Evolutionary conservation across 345 rosid species (phyloP).

Genomic region (Euclidium syriacum): DNA sequence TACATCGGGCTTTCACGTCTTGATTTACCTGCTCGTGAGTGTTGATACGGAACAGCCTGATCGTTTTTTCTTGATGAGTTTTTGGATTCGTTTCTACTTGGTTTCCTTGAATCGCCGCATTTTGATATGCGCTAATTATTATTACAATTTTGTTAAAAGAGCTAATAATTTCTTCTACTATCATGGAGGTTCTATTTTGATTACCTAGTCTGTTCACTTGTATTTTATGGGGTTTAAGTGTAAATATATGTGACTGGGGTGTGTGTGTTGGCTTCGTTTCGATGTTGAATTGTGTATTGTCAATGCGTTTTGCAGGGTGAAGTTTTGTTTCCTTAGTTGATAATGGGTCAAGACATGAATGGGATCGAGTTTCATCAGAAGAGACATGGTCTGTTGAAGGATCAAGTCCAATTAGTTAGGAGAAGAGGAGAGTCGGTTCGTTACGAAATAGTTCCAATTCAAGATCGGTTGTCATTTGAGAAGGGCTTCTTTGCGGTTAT

Average conservation of each 20-base stretch:
- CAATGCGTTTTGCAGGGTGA: slow-evolving; percentile 17
- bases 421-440: slow-evolving; percentile 68
- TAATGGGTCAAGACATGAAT: slow-evolving; percentile 51
- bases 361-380: slow-evolving; percentile 52
- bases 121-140: neutral
- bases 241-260: slow-evolving; percentile 3
- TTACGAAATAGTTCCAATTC: slow-evolving; percentile 66
- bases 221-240: neutral
- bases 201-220: neutral
- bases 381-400: slow-evolving; percentile 72
- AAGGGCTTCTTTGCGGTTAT: slow-evolving; percentile 88
- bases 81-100: slow-evolving; percentile 4
- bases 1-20: neutral
- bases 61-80: slow-evolving; percentile 12
- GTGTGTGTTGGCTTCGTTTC: neutral
- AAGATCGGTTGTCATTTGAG: slow-evolving; percentile 72
- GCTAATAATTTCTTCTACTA: neutral
- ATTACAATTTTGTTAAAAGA: too few relatives aligned
- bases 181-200: neutral
- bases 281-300: neutral
- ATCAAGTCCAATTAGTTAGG: slow-evolving; percentile 72
- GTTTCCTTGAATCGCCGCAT: neutral
- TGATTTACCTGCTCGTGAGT: neutral
- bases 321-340: neutral
- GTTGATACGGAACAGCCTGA: slow-evolving; percentile 17